phyloP scores from a whole-genome alignment of 352 stramenopile genomes.

The Phytopythium aichiense region DNA sequence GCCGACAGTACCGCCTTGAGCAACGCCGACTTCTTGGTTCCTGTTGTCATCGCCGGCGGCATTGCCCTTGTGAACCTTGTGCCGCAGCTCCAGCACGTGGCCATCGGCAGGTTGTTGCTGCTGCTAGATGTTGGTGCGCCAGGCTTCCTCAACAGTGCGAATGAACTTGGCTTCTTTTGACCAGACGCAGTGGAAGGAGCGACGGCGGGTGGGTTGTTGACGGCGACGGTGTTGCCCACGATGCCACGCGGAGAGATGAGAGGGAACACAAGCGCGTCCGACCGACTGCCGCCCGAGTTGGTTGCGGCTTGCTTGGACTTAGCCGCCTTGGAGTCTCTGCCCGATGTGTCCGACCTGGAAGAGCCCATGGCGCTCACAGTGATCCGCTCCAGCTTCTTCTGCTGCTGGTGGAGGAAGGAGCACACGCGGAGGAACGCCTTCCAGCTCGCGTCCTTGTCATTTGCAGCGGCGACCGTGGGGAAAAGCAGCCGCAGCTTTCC shows the following conservation, averaged over 20 bases:
- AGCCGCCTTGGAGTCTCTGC: not conserved
- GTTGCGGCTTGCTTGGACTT: not conserved
- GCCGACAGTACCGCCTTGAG: conserved; percentile 25
- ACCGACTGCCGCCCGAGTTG: not conserved
- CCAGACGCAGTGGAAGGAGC: not conserved
- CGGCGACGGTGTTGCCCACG: not conserved
- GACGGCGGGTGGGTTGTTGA: not conserved
- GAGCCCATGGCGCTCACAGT: not conserved
- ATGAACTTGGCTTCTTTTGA: not conserved
- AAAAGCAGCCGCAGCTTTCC: conserved; percentile 44
- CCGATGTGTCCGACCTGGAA: not conserved
- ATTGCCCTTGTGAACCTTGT: conserved; percentile 35
- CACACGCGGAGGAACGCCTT: conserved; percentile 39
- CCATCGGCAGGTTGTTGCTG: conserved; percentile 28
- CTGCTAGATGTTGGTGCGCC: conserved; percentile 4
- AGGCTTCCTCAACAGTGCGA: conserved; percentile 17
- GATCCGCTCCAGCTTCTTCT: conserved; percentile 28
- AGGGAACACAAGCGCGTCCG: conserved; percentile 20
- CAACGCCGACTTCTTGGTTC: conserved; percentile 10
- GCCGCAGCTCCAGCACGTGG: conserved; percentile 66
- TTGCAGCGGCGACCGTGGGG: conserved; percentile 12
- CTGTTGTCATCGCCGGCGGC: not conserved
- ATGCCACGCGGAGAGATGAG: conserved; percentile 25
- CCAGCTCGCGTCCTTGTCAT: conserved; percentile 38
- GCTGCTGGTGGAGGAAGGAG: conserved; percentile 39